These are phyloP conservation scores for Boletus fagicola DNA, from an alignment of 768 basidiomycete genomes.

Conservation along the genomic window DNA sequence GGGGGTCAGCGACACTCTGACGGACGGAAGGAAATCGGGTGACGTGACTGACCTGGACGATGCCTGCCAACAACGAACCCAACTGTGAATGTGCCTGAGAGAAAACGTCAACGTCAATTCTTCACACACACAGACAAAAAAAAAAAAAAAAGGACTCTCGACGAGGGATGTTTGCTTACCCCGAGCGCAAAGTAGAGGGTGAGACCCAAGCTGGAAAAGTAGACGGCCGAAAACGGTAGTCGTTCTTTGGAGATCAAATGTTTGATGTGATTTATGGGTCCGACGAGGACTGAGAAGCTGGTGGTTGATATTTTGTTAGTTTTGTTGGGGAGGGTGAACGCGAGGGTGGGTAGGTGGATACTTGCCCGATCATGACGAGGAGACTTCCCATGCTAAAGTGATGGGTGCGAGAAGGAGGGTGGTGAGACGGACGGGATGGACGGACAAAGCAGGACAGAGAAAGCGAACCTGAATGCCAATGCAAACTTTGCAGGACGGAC, in stretches of 20 bases:
- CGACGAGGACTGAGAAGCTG: conserved; percentile 82
- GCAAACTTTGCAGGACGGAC: conserved; percentile 90
- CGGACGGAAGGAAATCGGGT: not conserved
- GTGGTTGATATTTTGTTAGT: not conserved
- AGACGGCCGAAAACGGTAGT: conserved; percentile 79
- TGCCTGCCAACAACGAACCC: conserved; percentile 79
- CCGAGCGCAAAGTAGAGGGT: conserved; percentile 93
- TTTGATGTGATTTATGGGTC: conserved; percentile 89
- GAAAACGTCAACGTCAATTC: not conserved
- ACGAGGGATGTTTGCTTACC: conserved; percentile 38
- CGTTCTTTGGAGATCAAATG: conserved; percentile 82
- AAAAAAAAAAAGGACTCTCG: no score
- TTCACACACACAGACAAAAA: not conserved
- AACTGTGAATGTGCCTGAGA: conserved; percentile 77
- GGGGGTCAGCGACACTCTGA: not conserved
- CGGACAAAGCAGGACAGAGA: not conserved
- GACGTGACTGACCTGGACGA: conserved; percentile 60
- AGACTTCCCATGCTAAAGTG: conserved; percentile 71
- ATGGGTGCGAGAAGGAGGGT: not conserved
- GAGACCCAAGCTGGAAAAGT: conserved; percentile 77
- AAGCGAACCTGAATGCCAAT: conserved; percentile 68
- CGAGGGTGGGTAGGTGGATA: not conserved
- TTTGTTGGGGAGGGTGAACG: not conserved
- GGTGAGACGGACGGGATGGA: not conserved
- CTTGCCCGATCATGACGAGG: conserved; percentile 94